phyloP scores from a whole-genome alignment of 2,329 filamentous ascomycete species.

The Monilinia fructicola region DNA sequence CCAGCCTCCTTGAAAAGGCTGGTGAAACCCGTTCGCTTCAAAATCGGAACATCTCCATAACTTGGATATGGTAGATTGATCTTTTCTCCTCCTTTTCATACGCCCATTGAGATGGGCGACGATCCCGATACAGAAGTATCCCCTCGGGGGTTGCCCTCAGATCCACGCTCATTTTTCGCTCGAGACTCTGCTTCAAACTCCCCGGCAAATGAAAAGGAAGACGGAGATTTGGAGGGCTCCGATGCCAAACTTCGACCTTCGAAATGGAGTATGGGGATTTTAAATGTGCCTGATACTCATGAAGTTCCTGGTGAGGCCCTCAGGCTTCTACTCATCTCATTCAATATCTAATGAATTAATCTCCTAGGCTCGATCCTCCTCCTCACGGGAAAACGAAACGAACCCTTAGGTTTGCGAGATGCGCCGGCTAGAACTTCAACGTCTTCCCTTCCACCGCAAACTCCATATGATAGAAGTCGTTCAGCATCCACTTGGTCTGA shows the following conservation, averaged over 20 bases:
- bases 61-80: slow-evolving; percentile 11
- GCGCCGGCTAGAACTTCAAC: slow-evolving; percentile 55
- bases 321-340: background rate
- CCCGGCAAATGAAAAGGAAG: slow-evolving; percentile 12
- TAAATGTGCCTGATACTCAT: slow-evolving; percentile 77
- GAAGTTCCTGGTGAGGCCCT: slow-evolving; percentile 74
- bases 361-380: slow-evolving; percentile 57
- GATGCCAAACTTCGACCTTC: slow-evolving; percentile 34
- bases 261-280: slow-evolving; percentile 71
- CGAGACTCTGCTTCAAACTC: slow-evolving; percentile 29
- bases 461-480: slow-evolving; percentile 25
- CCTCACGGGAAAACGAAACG: slow-evolving; percentile 55
- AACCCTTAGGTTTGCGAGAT: slow-evolving; percentile 35
- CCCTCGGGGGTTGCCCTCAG: slow-evolving; percentile 8
- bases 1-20: slow-evolving; percentile 7
- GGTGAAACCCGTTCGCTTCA: slow-evolving; percentile 5
- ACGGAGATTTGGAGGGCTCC: slow-evolving; percentile 24
- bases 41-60: background rate
- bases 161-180: slow-evolving; percentile 32
- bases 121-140: background rate
- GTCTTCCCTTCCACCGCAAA: slow-evolving; percentile 47
- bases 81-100: background rate
- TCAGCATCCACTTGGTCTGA: slow-evolving; percentile 30
- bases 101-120: slow-evolving; percentile 10
- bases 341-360: slow-evolving; percentile 8